Evolutionary conservation across 2,329 filamentous ascomycete genomes (phyloP), one percentile per base, ranked within the genome.

Genomic region (Bimuria novae-zelandiae): DNA sequence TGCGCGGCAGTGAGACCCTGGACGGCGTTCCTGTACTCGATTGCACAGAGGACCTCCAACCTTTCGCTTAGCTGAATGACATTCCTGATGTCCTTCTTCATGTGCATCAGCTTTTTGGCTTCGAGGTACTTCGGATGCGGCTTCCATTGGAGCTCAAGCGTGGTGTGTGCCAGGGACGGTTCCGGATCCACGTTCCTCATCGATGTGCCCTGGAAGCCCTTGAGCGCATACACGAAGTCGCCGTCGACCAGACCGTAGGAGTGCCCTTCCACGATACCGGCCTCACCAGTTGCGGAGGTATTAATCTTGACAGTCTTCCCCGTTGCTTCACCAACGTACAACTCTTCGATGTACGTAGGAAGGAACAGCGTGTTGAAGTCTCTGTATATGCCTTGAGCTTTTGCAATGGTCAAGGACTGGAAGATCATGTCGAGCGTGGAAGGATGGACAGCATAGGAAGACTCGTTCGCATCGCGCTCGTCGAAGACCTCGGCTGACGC

Each of bases 311-410:
- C 35, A 16, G 35, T 37, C n/a, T 37, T 14, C 10, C n/a, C 7
- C 16, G 35, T 17, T 19, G 30, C 23, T 25, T 25, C 40, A n/a
- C 49, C 33, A 7, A 61, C 35, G 32, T 56, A 59, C 8, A 61
- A 7, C 49, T 61, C 53, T 4, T 47, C 56, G n/a, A 61, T 32
- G 40, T 30, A 46, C 10, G 56, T 51, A 11, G 58, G 58, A 3
- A 61, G 12, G 22, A n/a, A 35, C 22, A 59, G 22, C 6, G n/a
- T 36, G 2, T 45, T 37, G 36, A 58, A 51, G 1, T 22, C 11
- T 17, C 50, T 35, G 3, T 22, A 23, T 14, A 41, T 14, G 16
- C 55, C 57, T 27, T 50, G n/a, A 4, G 16, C 3, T 8, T 25
- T 25, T 3, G 55, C 46, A 3, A 59, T 44, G 4, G 27, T 51